Base-by-base conservation (phyloP, 2,329 filamentous ascomycete species). In the Aspergillus ibericus region DNA sequence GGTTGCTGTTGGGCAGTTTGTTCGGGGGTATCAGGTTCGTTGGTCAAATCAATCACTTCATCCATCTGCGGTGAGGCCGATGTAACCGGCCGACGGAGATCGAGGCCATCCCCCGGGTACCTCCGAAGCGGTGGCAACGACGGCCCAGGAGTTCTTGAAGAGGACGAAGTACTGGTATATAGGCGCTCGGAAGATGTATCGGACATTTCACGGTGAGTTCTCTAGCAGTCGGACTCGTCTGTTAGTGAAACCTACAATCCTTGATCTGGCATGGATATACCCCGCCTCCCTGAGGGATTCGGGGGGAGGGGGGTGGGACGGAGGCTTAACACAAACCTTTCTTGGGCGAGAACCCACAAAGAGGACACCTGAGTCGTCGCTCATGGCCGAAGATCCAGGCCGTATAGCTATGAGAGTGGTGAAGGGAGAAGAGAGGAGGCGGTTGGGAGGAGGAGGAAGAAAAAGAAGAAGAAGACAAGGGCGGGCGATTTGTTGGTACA, bases 41-140 rank as follows among this genome's bases (percentile, higher is more conserved):
- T 72, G 15, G 80, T 81, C 18, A 82, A 67, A 63, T 82, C 79
- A 34, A 82, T 81, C 8, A 80, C 71, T 51, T 77, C 72, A 47
- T 71, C 69, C 10, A 58, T 59, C 12, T 65, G 67, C 20, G 65
- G 54, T n/a, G 29, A 32, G 29, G 29, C 29, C 29, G 69, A 77
- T 72, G 78, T 75, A 15, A 77, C 71, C 1, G 84, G 84, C 59
- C 82, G 76, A 59, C 84, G 76, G 61, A 77, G 82, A 62, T 86
- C 84, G 46, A 79, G 74, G 4, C 83, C 83, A 72, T 85, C 82
- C n/a, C 83, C 80, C 13, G 75, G 69, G 62, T 72, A 82, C 61
- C 78, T 73, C 59, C 68, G 65, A 4, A 35, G 36, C 44, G 66
- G 68, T 67, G 73, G 72, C 62, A 73, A 61, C 65, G 68, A 46